phyloP scores from a whole-genome alignment of 225 moss, liverwort and hornwort genomes.

The Rhytidiadelphus loreus region DNA sequence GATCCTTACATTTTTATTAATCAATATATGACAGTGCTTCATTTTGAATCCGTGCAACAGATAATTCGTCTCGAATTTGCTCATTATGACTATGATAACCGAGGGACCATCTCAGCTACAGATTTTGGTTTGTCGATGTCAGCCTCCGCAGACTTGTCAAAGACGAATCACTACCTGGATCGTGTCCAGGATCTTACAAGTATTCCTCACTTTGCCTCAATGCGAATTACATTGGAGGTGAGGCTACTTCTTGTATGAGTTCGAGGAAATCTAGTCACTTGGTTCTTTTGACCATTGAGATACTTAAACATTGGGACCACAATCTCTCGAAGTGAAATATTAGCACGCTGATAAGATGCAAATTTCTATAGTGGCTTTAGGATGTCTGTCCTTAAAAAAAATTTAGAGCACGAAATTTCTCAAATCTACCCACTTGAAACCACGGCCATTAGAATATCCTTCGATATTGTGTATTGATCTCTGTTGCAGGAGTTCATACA shows the following conservation, averaged over 20 bases:
- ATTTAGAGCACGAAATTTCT: neutral
- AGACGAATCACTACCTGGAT: slow-evolving; percentile 46
- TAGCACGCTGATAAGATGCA: neutral
- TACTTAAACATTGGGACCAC: neutral
- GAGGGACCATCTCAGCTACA: slow-evolving; percentile 61
- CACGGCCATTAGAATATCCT: neutral
- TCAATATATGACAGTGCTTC: neutral
- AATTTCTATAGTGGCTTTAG: neutral
- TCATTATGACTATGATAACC: slow-evolving; percentile 67
- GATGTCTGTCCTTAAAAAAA: neutral
- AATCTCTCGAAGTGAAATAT: neutral
- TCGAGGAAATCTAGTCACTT: neutral
- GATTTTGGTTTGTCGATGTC: slow-evolving; percentile 84
- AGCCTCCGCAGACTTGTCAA: slow-evolving; percentile 71
- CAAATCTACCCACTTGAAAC: neutral
- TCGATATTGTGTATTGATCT: neutral
- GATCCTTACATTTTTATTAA: neutral
- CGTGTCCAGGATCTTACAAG: slow-evolving; percentile 44
- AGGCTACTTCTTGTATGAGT: neutral
- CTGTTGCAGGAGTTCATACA: slow-evolving; percentile 53
- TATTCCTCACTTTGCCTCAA: slow-evolving; percentile 28
- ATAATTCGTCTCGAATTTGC: slow-evolving; percentile 65
- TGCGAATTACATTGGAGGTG: slow-evolving; percentile 65
- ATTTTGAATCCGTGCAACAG: slow-evolving; percentile 28
- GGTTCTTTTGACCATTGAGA: neutral